A percentile compares a stretch with the other conserved stretches of the same genome.
Evolutionary conservation across 2,329 filamentous ascomycete genomes (phyloP).

Genomic region (Botrytis byssoidea): DNA sequence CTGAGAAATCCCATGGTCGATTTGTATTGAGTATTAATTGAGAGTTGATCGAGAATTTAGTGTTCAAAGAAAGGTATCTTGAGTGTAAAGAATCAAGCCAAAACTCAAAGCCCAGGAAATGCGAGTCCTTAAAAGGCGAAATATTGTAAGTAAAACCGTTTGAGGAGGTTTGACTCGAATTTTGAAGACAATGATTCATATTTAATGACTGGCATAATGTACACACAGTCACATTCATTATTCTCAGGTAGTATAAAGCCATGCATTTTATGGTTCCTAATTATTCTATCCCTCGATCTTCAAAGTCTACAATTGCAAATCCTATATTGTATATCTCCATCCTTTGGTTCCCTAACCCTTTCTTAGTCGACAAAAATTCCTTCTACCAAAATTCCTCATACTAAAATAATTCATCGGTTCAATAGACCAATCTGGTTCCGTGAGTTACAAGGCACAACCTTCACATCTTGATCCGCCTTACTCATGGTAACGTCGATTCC

Average conservation of each 20-base stretch:
- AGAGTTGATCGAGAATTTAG: background rate
- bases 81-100: background rate
- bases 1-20: background rate
- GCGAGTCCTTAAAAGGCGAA: background rate
- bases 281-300: background rate
- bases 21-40: background rate
- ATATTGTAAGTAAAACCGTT: background rate
- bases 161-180: background rate
- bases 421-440: fast-evolving
- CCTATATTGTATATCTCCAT: background rate
- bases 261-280: background rate
- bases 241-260: background rate
- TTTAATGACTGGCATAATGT: background rate
- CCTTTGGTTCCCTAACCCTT: background rate
- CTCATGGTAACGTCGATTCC: background rate
- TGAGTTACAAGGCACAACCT: background rate
- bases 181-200: background rate
- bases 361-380: background rate
- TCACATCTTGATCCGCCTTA: background rate
- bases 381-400: background rate
- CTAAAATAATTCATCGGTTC: background rate
- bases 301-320: background rate
- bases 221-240: background rate
- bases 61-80: background rate
- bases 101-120: background rate